These are phyloP conservation scores for Porogramme epimiltina DNA, from an alignment of 1,284 basidiomycete species.

Conservation along the genomic window DNA sequence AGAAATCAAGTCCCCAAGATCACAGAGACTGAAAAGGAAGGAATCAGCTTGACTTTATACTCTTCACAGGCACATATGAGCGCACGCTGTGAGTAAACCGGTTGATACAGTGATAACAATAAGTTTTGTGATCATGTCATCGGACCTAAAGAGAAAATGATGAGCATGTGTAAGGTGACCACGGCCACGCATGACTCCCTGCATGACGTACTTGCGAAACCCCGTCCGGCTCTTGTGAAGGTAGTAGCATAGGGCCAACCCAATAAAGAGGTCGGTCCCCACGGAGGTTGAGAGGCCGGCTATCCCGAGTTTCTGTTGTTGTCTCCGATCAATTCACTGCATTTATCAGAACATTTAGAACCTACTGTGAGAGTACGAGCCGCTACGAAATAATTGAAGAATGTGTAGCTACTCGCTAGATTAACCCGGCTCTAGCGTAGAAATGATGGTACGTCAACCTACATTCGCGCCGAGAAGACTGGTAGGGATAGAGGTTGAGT, in stretches of 20 bases:
- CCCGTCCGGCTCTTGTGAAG: constrained; percentile 5
- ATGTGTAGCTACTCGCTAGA: too few species aligned
- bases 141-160: background rate
- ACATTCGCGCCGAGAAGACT: too few species aligned
- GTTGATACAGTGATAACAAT: constrained; percentile 5
- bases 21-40: background rate
- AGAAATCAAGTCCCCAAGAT: background rate
- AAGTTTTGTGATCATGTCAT: constrained; percentile 10
- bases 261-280: constrained; percentile 1
- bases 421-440: too few species aligned
- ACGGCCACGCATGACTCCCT: background rate
- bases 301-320: background rate
- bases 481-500: too few species aligned
- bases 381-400: too few species aligned
- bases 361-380: too few species aligned
- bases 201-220: background rate
- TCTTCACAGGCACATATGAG: background rate
- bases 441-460: too few species aligned
- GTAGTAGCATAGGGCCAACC: constrained; percentile 1
- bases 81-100: constrained; percentile 7
- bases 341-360: too few species aligned
- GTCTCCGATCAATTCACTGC: too few species aligned
- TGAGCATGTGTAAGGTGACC: background rate
- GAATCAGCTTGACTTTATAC: background rate
- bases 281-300: constrained; percentile 1